phyloP scores from a whole-genome alignment of 768 basidiomycete genomes.

The Tylopilus balloui region DNA sequence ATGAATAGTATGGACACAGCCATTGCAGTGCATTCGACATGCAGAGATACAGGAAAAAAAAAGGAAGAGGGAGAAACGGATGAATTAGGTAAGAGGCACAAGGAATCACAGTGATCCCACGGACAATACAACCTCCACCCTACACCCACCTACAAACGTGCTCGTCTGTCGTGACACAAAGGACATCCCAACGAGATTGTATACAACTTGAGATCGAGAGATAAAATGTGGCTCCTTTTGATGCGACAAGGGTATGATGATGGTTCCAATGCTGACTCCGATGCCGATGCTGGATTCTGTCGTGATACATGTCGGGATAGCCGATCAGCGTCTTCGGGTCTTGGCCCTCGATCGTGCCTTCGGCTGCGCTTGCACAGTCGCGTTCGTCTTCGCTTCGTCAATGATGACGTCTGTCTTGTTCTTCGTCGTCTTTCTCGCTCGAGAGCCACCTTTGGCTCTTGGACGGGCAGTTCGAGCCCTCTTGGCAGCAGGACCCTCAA shows the following conservation, averaged over 20 bases:
- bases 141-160: slow-evolving; percentile 7
- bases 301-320: slow-evolving; percentile 6
- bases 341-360: slow-evolving; percentile 30
- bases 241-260: slow-evolving; percentile 22
- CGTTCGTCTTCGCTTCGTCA: slow-evolving; percentile 17
- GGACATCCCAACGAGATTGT: slow-evolving; percentile 6
- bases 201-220: slow-evolving; percentile 25
- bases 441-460: slow-evolving; percentile 23
- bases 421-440: slow-evolving; percentile 16
- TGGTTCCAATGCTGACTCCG: slow-evolving; percentile 14
- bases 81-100: background rate
- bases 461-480: slow-evolving; percentile 16
- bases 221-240: slow-evolving; percentile 17
- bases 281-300: slow-evolving; percentile 16
- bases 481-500: slow-evolving; percentile 16
- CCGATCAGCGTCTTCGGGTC: slow-evolving; percentile 28
- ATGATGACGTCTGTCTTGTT: slow-evolving; percentile 8
- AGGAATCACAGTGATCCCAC: slow-evolving; percentile 8
- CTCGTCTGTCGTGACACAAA: slow-evolving; percentile 4
- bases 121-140: slow-evolving; percentile 20
- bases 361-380: slow-evolving; percentile 25
- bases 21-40: slow-evolving; percentile 2
- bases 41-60: slow-evolving; percentile 19
- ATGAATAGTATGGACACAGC: slow-evolving; percentile 11
- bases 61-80: background rate